Percentiles rank a stretch among this genome's conserved stretches.
Conservation (phyloP, 2,329 filamentous ascomycete species). For the Pleurostoma richardsiae region DNA sequence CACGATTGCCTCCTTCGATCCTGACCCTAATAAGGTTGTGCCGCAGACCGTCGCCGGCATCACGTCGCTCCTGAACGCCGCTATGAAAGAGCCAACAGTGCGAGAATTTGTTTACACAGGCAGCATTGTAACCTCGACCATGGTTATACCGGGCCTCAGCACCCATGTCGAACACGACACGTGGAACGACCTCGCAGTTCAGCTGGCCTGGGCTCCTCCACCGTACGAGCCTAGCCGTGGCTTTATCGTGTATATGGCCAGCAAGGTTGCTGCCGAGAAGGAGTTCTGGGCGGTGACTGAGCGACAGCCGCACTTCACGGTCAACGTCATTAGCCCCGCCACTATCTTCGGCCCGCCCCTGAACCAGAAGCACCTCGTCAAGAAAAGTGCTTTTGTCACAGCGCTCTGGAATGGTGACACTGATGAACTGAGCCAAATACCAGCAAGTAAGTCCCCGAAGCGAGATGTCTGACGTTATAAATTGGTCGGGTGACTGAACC, state of each 20-base stretch:
- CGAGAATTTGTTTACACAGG: constrained; percentile 34
- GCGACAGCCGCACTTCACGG: constrained; percentile 8
- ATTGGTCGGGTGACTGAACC: neutral
- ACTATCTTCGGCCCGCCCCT: neutral
- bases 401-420: neutral
- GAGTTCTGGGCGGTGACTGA: constrained; percentile 8
- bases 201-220: constrained; percentile 8
- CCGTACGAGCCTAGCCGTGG: constrained; percentile 5
- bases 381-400: neutral
- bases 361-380: neutral
- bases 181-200: constrained; percentile 13
- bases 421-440: neutral
- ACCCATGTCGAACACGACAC: constrained; percentile 12
- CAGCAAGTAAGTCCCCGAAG: neutral
- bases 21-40: constrained; percentile 34
- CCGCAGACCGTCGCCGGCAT: constrained; percentile 21
- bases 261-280: constrained; percentile 11
- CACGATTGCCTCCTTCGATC: constrained; percentile 22
- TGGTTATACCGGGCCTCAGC: constrained; percentile 11
- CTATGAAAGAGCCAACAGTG: constrained; percentile 24
- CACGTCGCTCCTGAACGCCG: constrained; percentile 24
- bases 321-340: constrained; percentile 1
- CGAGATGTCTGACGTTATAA: neutral
- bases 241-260: constrained; percentile 7
- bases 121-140: constrained; percentile 19